phyloP scores from a whole-genome alignment of 371 early-diverging fungal species.

The Apophysomyces elegans region DNA sequence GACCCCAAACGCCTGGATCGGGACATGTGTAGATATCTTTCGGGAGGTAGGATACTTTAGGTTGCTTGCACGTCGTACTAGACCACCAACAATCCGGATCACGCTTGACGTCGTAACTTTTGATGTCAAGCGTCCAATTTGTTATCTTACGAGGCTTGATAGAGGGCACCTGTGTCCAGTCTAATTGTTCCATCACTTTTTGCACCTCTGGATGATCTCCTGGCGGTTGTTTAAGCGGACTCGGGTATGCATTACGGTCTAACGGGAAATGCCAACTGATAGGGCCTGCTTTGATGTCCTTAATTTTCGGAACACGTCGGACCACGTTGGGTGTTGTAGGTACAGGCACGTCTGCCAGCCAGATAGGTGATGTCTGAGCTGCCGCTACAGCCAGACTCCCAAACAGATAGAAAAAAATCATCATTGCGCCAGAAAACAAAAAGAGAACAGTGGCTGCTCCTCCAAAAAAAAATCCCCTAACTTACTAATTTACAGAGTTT shows the following conservation, averaged over 20 bases:
- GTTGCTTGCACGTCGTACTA: constrained; percentile 27
- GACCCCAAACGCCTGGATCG: constrained; percentile 32
- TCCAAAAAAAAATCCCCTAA: background rate
- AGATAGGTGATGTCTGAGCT: constrained; percentile 38
- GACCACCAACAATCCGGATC: constrained; percentile 45
- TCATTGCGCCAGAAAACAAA: background rate
- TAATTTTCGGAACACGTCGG: constrained; percentile 25
- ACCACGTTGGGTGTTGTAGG: constrained; percentile 23
- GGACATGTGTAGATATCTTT: constrained; percentile 37
- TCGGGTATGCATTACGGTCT: constrained; percentile 34
- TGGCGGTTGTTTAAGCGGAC: constrained; percentile 31
- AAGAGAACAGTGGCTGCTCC: background rate
- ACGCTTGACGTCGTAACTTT: constrained; percentile 16
- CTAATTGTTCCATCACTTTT: constrained; percentile 42
- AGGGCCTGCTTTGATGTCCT: constrained; percentile 25
- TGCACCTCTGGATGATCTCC: constrained; percentile 52
- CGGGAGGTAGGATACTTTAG: constrained; percentile 30
- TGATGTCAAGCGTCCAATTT: constrained; percentile 30
- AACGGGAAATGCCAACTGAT: constrained; percentile 18
- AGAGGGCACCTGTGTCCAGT: constrained; percentile 54
- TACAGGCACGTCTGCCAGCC: constrained; percentile 31
- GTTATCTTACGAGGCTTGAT: constrained; percentile 29
- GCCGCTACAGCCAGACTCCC: background rate
- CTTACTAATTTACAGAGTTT: background rate
- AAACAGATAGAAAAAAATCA: background rate